These are phyloP conservation scores for Akanthomyces lecanii DNA, from an alignment of 2,329 filamentous ascomycete genomes.

Conservation along the genomic window DNA sequence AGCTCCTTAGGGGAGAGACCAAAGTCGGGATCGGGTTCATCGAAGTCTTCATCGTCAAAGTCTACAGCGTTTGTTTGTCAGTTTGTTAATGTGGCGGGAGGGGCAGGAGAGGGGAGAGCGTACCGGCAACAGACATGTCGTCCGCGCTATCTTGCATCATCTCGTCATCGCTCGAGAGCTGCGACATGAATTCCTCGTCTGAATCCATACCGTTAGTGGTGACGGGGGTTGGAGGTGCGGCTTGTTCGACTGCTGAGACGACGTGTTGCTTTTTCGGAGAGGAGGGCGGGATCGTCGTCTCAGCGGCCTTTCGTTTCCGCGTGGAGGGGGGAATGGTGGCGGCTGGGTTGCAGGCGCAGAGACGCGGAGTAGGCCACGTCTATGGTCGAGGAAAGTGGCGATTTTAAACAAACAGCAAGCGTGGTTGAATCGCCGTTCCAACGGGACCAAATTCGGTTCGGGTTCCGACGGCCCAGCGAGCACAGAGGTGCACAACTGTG, in stretches of 20 bases:
- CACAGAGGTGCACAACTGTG: background rate
- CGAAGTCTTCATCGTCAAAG: constrained; percentile 55
- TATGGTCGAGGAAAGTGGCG: background rate
- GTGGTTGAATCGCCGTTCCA: background rate
- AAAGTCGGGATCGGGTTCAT: constrained; percentile 53
- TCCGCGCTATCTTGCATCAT: constrained; percentile 76
- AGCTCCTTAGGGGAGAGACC: constrained; percentile 56
- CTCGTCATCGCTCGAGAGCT: constrained; percentile 69
- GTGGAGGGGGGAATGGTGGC: constrained; percentile 57
- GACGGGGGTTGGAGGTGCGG: constrained; percentile 55
- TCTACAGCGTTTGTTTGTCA: constrained; percentile 35
- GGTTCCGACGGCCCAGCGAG: background rate
- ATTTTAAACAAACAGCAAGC: background rate
- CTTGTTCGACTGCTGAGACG: constrained; percentile 47
- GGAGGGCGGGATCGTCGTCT: constrained; percentile 54
- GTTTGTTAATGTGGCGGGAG: background rate
- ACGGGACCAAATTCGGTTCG: background rate
- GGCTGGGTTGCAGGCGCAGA: constrained; percentile 21
- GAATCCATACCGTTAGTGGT: constrained; percentile 77
- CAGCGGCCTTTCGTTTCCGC: constrained; percentile 61
- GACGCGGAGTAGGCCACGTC: background rate
- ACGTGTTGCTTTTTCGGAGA: constrained; percentile 51
- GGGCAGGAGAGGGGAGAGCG: constrained; percentile 4
- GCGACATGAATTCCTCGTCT: constrained; percentile 89
- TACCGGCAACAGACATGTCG: constrained; percentile 52